phyloP scores from a whole-genome alignment of 805 yeast genomes.

The Spathaspora gorwiae region DNA sequence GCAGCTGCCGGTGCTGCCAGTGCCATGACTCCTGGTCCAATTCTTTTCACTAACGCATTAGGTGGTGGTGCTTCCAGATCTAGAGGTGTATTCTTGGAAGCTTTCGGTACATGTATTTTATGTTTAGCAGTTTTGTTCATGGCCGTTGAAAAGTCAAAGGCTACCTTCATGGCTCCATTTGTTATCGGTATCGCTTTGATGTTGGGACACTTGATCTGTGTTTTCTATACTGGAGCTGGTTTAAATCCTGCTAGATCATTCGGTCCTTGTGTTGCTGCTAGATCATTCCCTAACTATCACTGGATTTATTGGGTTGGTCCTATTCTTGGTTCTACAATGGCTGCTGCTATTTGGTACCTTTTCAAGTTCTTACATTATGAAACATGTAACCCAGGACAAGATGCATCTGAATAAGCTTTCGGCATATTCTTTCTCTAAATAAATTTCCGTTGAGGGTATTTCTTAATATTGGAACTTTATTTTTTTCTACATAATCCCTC shows the following conservation, averaged over 20 bases:
- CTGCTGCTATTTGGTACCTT: slow-evolving; percentile 63
- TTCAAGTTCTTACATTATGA: slow-evolving; percentile 65
- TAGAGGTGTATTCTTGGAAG: slow-evolving; percentile 78
- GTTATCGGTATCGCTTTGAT: slow-evolving; percentile 80
- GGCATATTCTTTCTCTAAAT: too few species aligned
- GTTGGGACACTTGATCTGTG: slow-evolving; percentile 75
- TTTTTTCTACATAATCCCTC: too few species aligned
- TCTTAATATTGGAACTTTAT: too few species aligned
- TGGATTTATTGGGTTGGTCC: slow-evolving; percentile 97
- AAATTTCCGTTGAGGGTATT: too few species aligned
- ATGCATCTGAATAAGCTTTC: slow-evolving; percentile 40
- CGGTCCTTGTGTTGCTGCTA: slow-evolving; percentile 76
- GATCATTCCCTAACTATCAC: slow-evolving; percentile 73
- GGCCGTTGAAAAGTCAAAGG: slow-evolving; percentile 78
- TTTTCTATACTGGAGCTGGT: slow-evolving; percentile 87
- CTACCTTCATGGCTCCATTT: slow-evolving; percentile 75
- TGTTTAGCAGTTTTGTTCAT: slow-evolving; percentile 74
- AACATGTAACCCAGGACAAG: slow-evolving; percentile 60
- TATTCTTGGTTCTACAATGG: slow-evolving; percentile 60
- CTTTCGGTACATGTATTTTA: slow-evolving; percentile 70
- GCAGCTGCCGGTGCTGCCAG: slow-evolving; percentile 88
- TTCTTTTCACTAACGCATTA: slow-evolving; percentile 64
- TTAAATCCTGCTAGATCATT: slow-evolving; percentile 86
- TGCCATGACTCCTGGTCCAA: slow-evolving; percentile 79
- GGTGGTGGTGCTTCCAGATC: slow-evolving; percentile 69